These are phyloP conservation scores for Microascus cirrosus DNA, from an alignment of 2,329 filamentous ascomycete species.

Conservation along the genomic window DNA sequence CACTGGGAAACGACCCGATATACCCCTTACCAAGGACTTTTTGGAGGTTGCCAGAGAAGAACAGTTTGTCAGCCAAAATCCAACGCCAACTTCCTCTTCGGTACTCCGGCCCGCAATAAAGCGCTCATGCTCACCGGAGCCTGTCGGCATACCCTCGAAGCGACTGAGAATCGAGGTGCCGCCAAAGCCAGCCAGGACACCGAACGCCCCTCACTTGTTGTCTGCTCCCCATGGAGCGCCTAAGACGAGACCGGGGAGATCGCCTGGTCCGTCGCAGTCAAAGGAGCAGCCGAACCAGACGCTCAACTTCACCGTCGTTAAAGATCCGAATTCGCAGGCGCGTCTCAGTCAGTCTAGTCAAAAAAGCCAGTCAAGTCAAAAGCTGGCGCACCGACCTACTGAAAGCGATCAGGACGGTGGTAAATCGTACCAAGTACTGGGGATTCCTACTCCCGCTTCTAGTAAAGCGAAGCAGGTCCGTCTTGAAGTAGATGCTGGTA, in stretches of 20 bases:
- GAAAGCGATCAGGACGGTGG: background rate
- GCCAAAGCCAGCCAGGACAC: background rate
- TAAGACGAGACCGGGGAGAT: background rate
- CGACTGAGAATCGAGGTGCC: background rate
- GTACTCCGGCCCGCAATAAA: background rate
- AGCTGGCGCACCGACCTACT: background rate
- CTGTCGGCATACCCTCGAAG: background rate
- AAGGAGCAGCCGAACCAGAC: conserved; percentile 20
- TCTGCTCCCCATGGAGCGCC: background rate
- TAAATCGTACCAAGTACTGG: background rate
- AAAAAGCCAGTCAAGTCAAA: conserved; percentile 41
- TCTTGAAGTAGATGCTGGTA: background rate
- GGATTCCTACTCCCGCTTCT: background rate
- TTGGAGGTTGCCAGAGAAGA: conserved; percentile 27
- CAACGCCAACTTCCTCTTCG: background rate
- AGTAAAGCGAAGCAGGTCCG: background rate
- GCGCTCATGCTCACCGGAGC: conserved; percentile 1
- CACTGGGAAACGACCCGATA: conserved; percentile 20
- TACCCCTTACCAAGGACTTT: conserved; percentile 26
- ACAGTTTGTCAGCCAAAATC: conserved; percentile 15
- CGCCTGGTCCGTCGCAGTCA: background rate
- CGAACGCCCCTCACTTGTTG: background rate
- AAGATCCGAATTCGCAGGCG: conserved; percentile 56
- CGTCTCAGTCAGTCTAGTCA: conserved; percentile 55
- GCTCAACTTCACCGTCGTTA: conserved; percentile 63